A percentile compares a stretch with the other conserved stretches of the same genome.
Conservation (phyloP, 306 rosid species). For the Lotus japonicus region DNA sequence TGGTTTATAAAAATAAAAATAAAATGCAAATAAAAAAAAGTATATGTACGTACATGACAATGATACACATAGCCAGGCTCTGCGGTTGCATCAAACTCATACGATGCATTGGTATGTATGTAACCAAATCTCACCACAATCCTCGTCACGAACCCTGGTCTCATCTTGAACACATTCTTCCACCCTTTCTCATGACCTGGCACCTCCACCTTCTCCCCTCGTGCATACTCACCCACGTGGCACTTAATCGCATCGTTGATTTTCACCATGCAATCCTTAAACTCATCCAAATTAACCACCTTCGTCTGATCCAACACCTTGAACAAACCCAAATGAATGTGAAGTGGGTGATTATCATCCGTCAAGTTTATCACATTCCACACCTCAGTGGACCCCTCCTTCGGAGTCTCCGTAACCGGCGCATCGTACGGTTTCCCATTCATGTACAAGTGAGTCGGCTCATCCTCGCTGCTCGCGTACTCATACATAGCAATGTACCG, state of each 20-base stretch:
- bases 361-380: constrained; percentile 87
- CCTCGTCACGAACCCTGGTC: constrained; percentile 47
- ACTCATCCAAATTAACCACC: constrained; percentile 42
- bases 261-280: constrained; percentile 56
- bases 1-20: too few species aligned
- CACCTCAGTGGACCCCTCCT: constrained; percentile 57
- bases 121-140: constrained; percentile 56
- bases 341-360: constrained; percentile 79
- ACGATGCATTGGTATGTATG: constrained; percentile 57
- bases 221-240: constrained; percentile 46
- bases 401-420: constrained; percentile 55
- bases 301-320: constrained; percentile 56
- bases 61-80: constrained; percentile 77
- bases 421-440: constrained; percentile 60
- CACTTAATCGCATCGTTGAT: constrained; percentile 60
- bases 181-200: constrained; percentile 60
- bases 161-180: constrained; percentile 86
- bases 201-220: constrained; percentile 46
- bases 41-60: too few species aligned
- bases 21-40: too few species aligned
- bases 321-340: constrained; percentile 69
- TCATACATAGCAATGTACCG: constrained; percentile 71
- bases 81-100: constrained; percentile 51
- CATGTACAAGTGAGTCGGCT: constrained; percentile 63
- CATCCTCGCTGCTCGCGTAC: constrained; percentile 42